These are phyloP conservation scores for Magnaporthiopsis poae DNA, from an alignment of 2,329 filamentous ascomycete genomes.

Conservation along the genomic window DNA sequence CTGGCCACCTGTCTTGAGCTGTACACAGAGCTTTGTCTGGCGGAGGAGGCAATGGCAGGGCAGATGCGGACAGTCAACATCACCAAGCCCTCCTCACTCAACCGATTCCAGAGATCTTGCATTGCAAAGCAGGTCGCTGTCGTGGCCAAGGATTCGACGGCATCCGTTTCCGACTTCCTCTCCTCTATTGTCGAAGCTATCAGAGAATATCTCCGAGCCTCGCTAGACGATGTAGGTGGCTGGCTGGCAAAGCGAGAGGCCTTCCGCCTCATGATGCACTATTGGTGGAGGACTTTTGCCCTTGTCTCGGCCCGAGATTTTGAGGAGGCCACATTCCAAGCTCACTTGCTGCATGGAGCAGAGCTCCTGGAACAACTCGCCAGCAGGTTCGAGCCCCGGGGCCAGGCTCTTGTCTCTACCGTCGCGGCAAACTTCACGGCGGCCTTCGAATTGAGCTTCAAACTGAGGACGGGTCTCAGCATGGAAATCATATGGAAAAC, in stretches of 20 bases:
- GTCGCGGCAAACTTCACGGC: slow-evolving; percentile 35
- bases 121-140: slow-evolving; percentile 44
- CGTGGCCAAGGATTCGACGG: slow-evolving; percentile 52
- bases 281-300: slow-evolving; percentile 43
- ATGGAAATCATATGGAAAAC: slow-evolving; percentile 72
- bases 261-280: slow-evolving; percentile 33
- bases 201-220: slow-evolving; percentile 31
- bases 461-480: slow-evolving; percentile 62
- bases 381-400: slow-evolving; percentile 15
- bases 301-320: slow-evolving; percentile 38
- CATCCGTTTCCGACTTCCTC: slow-evolving; percentile 43
- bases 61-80: slow-evolving; percentile 33
- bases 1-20: slow-evolving; percentile 43
- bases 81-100: slow-evolving; percentile 44
- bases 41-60: slow-evolving; percentile 31
- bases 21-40: slow-evolving; percentile 32
- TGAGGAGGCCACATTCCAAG: slow-evolving; percentile 55
- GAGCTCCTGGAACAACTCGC: slow-evolving; percentile 30
- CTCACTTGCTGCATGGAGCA: slow-evolving; percentile 45
- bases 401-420: slow-evolving; percentile 28
- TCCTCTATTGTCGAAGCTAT: slow-evolving; percentile 30
- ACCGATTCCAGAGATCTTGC: slow-evolving; percentile 50
- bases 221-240: slow-evolving; percentile 17
- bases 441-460: slow-evolving; percentile 60
- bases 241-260: slow-evolving; percentile 18